Base-by-base conservation (phyloP, 2,329 filamentous ascomycete species). In the Verticillium albo-atrum region DNA sequence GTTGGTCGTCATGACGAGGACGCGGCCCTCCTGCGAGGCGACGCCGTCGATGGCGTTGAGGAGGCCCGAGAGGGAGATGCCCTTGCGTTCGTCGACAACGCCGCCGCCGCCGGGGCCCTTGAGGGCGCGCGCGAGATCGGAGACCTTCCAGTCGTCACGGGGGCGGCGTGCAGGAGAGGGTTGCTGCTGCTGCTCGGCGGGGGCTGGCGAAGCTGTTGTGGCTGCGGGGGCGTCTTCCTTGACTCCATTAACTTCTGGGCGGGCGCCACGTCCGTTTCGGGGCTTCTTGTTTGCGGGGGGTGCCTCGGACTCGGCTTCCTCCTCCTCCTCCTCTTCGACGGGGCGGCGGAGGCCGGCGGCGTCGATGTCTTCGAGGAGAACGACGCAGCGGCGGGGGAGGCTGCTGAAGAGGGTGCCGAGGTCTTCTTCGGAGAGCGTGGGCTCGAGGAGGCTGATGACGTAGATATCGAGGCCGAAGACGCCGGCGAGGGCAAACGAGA, bases 31-130 rank as follows among this genome's bases (percentile, higher is more conserved):
- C 66, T 91, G 89, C 3, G 87, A 89, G 1, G 89, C 89, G 1
- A 92, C 90, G 58, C 91, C 90, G 67, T 96, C 91, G 61, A 96
- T 91, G 60, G 89, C 89, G 72, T 96, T 96, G 56, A 96, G 81
- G 1, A 96, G 80, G 1, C 90, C 90, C 0, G 89, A 91, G 2
- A 95, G 80, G 1, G 89, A 90, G 64, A 93, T 91, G n/a, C 81
- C 72, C 61, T 75, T 73, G 62, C 75, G 75, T 30, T 75, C 75
- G 59, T 75, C 72, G n/a, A n/a, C n/a, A n/a, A n/a, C 42, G 15
- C 61, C 67, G 23, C 61, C 63, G 20, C 66, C 65, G 52, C 62
- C 58, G 42, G 68, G 67, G 35, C 32, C 54, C 65, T 77, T 78
- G 4, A 80, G 68, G 34, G 75, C 76, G 34, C 74, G 75, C 4